phyloP scores from a whole-genome alignment of 768 basidiomycete genomes.

The Agrocybe praecox region DNA sequence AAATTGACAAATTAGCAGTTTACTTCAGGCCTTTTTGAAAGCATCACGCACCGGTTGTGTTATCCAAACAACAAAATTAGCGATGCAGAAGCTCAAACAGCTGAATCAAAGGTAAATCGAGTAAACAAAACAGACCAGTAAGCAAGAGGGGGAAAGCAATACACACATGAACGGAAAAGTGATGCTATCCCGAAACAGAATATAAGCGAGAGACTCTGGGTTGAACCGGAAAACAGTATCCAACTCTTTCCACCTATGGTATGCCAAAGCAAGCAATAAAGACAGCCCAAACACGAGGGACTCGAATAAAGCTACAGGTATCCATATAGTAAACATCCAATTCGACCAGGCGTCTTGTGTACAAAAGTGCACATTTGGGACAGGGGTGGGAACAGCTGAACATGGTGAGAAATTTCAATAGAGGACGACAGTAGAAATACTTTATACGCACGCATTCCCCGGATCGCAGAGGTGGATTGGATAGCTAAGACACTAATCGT shows the following conservation, averaged over 20 bases:
- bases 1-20: not conserved
- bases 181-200: conserved; percentile 14
- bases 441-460: not conserved
- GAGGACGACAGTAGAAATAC: not conserved
- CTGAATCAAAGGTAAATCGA: not conserved
- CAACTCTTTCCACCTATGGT: not conserved
- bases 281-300: conserved; percentile 5
- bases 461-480: not conserved
- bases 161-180: conserved; percentile 17
- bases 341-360: not conserved
- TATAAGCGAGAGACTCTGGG: conserved; percentile 1
- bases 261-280: conserved; percentile 6
- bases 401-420: not conserved
- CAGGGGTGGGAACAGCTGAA: not conserved
- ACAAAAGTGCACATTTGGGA: conserved; percentile 1
- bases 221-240: not conserved
- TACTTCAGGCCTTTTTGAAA: not conserved
- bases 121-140: not conserved
- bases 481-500: not conserved
- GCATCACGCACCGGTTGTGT: not conserved
- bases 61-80: not conserved
- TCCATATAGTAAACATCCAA: conserved; percentile 11
- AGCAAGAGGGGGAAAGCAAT: not conserved
- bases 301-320: conserved; percentile 9
- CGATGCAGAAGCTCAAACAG: not conserved